Evolutionary conservation across 2,329 filamentous ascomycete genomes (phyloP), one percentile per base, ranked within the genome.

Genomic region (Arthroderma sp.): DNA sequence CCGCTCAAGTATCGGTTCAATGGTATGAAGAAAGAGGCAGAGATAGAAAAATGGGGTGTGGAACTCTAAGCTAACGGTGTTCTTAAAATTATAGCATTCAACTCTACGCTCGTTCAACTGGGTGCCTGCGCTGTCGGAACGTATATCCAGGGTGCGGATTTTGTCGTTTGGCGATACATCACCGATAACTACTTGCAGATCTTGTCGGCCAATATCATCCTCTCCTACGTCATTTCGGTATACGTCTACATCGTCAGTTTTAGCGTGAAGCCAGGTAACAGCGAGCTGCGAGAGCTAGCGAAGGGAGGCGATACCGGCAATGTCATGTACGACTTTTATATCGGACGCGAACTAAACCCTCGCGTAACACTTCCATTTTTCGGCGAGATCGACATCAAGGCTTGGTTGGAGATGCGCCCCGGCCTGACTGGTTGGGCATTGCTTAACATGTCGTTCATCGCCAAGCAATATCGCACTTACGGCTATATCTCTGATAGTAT

Each of bases 241-340:
- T 94, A 80, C 53, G 81, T 89, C 50, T 96, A 96, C 58, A 63
- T 85, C 45, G 74, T 74, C 54, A 93, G 85, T 59, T 95, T 95
- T 68, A 73, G 74, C 43, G 83, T 94, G 51, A 53, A 55, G 4
- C 58, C 64, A 1, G 64, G 64, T 1, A 86, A 93, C 60, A 69
- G 74, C 8, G 73, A 82, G 40, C 69, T 75, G 50, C 83, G 88
- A 36, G 81, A 91, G 61, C 74, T 96, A 5, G 88, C 88, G 0
- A 77, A 78, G 1, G 87, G 88, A 37, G 88, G 87, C 10, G 77
- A 83, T 58, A 80, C 78, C 1, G 88, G 87, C 47, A 95, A 94
- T 63, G 68, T 86, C 51, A 66, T 95, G 33, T 95, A 96, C 63
- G 89, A 96, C 65, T 96, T 86, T 79, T 96, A 87, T 67, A 95